phyloP scores from a whole-genome alignment of 2,329 filamentous ascomycete species.

The Cercospora beticola region DNA sequence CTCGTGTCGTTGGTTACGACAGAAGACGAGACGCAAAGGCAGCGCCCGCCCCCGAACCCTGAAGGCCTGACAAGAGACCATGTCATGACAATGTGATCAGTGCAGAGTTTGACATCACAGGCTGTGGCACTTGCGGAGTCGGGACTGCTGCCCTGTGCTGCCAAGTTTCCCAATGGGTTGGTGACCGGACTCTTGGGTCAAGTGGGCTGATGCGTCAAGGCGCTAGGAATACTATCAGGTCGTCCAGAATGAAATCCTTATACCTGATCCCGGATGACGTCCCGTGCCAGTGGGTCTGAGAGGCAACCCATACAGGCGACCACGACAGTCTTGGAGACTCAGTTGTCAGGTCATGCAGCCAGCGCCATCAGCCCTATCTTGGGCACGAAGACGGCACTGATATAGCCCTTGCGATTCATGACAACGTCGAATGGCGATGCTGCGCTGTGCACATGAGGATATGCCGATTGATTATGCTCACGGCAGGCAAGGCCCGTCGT shows the following conservation, averaged over 20 bases:
- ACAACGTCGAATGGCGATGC: not conserved
- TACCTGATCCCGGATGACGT: not conserved
- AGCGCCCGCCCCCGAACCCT: not conserved
- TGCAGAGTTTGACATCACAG: not conserved
- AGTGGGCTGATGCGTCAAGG: constrained; percentile 9
- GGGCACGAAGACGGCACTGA: not conserved
- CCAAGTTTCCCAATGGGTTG: constrained; percentile 1
- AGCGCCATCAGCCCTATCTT: constrained; percentile 1
- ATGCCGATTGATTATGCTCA: not conserved
- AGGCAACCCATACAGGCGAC: not conserved
- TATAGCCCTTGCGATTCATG: not conserved
- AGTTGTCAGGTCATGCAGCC: not conserved
- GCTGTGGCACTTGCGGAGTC: not conserved
- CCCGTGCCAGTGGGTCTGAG: constrained; percentile 14
- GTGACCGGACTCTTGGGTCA: constrained; percentile 1
- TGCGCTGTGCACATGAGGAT: not conserved
- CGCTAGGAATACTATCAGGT: constrained; percentile 17
- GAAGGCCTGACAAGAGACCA: not conserved
- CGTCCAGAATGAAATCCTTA: constrained; percentile 12
- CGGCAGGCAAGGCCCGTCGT: not conserved
- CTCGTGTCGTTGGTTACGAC: not conserved
- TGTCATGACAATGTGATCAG: not conserved
- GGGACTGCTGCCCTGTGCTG: not conserved
- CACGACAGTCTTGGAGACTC: not conserved
- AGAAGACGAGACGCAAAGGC: not conserved